These are phyloP conservation scores for Phytopythium sindhum DNA, from an alignment of 352 stramenopile genomes.

Conservation along the genomic window DNA sequence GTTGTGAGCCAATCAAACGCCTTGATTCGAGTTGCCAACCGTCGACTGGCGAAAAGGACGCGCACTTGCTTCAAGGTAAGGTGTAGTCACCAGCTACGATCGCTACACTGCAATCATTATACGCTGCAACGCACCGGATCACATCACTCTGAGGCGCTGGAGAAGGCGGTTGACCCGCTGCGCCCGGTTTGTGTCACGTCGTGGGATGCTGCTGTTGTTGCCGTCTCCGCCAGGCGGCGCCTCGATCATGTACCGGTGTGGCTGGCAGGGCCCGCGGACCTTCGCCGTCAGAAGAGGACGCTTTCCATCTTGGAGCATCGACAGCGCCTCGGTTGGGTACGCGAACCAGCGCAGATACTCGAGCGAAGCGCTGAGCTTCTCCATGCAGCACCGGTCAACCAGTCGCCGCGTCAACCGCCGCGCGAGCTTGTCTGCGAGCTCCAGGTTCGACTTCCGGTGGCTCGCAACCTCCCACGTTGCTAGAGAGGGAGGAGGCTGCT, in stretches of 20 bases:
- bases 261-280: conserved; percentile 28
- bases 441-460: conserved; percentile 8
- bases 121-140: neutral
- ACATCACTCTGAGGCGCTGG: neutral
- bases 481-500: neutral
- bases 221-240: conserved; percentile 16
- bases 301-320: conserved; percentile 16
- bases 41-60: too few relatives aligned
- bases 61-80: too few relatives aligned
- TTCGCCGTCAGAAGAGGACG: conserved; percentile 18
- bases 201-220: neutral
- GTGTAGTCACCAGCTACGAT: too few relatives aligned
- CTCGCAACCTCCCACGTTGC: conserved; percentile 5
- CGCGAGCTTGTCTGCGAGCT: neutral
- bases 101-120: too few relatives aligned
- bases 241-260: conserved; percentile 24
- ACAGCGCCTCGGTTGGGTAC: conserved; percentile 31
- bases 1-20: neutral
- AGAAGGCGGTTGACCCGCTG: neutral
- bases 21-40: too few relatives aligned
- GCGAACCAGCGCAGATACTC: conserved; percentile 37
- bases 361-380: conserved; percentile 20
- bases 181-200: neutral
- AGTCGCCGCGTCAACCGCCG: neutral
- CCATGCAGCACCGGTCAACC: neutral